Evolutionary conservation across 2,329 filamentous ascomycete genomes (phyloP).

Genomic region (Chaetomium olivaceum): DNA sequence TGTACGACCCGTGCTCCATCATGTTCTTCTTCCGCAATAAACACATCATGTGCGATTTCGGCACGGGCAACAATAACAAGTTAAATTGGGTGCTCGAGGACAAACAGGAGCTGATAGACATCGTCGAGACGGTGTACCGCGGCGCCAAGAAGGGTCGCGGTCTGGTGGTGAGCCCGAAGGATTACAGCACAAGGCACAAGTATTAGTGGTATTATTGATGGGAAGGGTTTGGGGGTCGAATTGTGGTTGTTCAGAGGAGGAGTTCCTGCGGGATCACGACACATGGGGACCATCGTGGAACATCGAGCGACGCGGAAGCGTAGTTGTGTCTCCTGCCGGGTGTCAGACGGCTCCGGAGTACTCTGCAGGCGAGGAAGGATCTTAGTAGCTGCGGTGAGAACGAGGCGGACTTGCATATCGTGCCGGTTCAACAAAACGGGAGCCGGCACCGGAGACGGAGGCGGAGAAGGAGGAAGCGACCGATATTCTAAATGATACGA

Average conservation of each 20-base stretch:
- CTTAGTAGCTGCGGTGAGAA: not conserved
- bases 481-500: not conserved
- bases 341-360: not conserved
- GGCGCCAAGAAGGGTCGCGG: conserved; percentile 98
- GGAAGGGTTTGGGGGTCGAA: not conserved
- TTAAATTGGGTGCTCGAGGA: conserved; percentile 95
- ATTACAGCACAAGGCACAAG: conserved; percentile 66
- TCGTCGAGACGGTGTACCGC: conserved; percentile 95
- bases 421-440: not conserved
- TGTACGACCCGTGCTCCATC: conserved; percentile 77
- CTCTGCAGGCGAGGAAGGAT: not conserved
- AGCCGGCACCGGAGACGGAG: not conserved
- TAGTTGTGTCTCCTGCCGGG: not conserved
- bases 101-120: conserved; percentile 98
- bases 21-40: conserved; percentile 99
- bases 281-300: not conserved
- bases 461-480: not conserved
- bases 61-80: conserved; percentile 98
- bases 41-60: conserved; percentile 98
- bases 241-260: not conserved
- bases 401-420: not conserved
- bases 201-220: conserved; percentile 47
- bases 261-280: not conserved
- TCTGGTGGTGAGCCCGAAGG: conserved; percentile 95
- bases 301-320: not conserved